Conservation (phyloP, 768 basidiomycete species). For the Suillus clintonianus region DNA sequence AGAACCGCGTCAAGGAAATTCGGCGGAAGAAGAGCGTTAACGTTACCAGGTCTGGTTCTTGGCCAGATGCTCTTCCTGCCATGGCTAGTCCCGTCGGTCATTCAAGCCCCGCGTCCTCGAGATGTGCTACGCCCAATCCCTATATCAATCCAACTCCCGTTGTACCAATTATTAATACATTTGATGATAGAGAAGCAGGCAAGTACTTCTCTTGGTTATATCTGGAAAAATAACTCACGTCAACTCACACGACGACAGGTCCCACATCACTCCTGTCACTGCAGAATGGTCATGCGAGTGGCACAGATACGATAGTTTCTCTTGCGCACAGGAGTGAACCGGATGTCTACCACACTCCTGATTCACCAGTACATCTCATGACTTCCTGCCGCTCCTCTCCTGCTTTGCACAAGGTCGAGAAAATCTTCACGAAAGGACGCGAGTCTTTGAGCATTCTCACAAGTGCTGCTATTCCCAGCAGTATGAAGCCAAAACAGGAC, state of each 20-base stretch:
- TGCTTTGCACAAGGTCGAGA: constrained; percentile 35
- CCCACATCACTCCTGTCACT: neutral
- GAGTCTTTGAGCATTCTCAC: constrained; percentile 31
- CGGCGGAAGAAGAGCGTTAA: constrained; percentile 13
- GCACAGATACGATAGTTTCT: neutral
- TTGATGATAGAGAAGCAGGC: constrained; percentile 15
- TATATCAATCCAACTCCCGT: constrained; percentile 40
- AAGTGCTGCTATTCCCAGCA: constrained; percentile 12
- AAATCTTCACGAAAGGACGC: constrained; percentile 32
- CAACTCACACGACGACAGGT: neutral
- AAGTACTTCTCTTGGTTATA: neutral
- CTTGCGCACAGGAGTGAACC: neutral
- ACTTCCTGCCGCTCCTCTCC: constrained; percentile 22
- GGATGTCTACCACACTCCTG: neutral
- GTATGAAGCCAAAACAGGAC: constrained; percentile 10
- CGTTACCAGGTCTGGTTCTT: constrained; percentile 22
- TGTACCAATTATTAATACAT: constrained; percentile 10
- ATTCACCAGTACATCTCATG: neutral
- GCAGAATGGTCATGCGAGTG: neutral
- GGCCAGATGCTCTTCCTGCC: constrained; percentile 21
- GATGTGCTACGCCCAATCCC: constrained; percentile 30
- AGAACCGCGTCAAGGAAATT: constrained; percentile 19
- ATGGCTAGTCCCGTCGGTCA: constrained; percentile 5
- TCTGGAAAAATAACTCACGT: neutral
- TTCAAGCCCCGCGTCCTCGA: constrained; percentile 16